Conservation (phyloP, 371 early-diverging fungal genomes). For the Apophysomyces trapeziformis region DNA sequence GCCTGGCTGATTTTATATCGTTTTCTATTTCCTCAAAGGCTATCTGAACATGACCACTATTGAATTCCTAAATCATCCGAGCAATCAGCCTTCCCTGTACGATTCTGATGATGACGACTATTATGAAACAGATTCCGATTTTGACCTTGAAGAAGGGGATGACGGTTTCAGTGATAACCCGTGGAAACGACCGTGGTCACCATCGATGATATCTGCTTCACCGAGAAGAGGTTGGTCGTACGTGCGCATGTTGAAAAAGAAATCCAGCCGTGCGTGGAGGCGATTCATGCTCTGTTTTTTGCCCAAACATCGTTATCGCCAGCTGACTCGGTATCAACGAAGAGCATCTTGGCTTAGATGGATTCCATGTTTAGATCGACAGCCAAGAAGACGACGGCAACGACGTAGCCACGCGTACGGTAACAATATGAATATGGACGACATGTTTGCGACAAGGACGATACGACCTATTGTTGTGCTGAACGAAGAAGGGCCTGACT, state of each 20-base stretch:
- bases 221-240: constrained; percentile 6
- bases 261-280: background rate
- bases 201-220: constrained; percentile 5
- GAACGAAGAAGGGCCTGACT: constrained; percentile 27
- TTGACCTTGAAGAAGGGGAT: constrained; percentile 17
- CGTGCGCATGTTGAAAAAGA: constrained; percentile 13
- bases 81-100: constrained; percentile 17
- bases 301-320: constrained; percentile 19
- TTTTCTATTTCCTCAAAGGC: constrained; percentile 19
- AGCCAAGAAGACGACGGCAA: constrained; percentile 6
- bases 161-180: constrained; percentile 14
- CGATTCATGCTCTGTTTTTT: background rate
- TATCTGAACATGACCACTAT: constrained; percentile 54
- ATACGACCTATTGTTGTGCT: constrained; percentile 34
- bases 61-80: constrained; percentile 46
- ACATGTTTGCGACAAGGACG: constrained; percentile 44
- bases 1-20: background rate
- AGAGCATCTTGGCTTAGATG: constrained; percentile 3
- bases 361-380: background rate
- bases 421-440: constrained; percentile 33
- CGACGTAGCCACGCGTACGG: background rate
- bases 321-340: constrained; percentile 2
- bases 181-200: constrained; percentile 25
- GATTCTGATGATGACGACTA: constrained; percentile 25
- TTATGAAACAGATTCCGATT: constrained; percentile 9